Base-by-base conservation (phyloP, 495 filamentous ascomycete species). In the Hypoxylon lienhwacheense region DNA sequence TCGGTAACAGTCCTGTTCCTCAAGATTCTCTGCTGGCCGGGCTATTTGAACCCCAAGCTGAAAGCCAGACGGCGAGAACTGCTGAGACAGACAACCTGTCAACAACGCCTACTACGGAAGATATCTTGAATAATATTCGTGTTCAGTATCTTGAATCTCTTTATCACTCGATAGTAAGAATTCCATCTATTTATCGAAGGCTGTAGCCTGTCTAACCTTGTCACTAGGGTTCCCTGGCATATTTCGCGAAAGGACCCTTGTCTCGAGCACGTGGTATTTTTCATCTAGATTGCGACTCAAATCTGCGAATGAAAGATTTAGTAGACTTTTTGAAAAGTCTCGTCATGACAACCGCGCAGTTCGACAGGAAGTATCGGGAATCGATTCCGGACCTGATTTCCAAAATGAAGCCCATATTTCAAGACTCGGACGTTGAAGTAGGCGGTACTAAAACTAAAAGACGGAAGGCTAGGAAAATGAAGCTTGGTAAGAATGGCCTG, bases 171-270 rank as follows among this genome's bases (percentile, higher is more conserved):
- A 93, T 88, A 77, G 87, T 88, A 64, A 41, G 72, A 46, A 26
- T 14, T n/a, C 7, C 4, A 37, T 21, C 36, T 15, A 36, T 8
- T 20, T 45, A 3, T 33, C 12, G 22, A 31, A 7, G 15, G 26
- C 41, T 35, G 16, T n/a, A n/a, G n/a, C 0, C 21, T 22, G 10
- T 33, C 65, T 74, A 48, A 74, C 62, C 47, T 28, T 34, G 20
- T 25, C n/a, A 8, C 12, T 31, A 91, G 84, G 87, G 90, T 16
- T 93, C 93, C 8, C 72, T 97, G 61, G 95, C 92, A 56, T 98
- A 96, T 67, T 98, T 97, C 75, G 88, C 92, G 14, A 98, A 98
- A 75, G 93, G 93, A 1, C 90, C 93, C 3, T 76, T 97, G 15
- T 88, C 95, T n/a, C 81, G 90, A 61, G 90, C 89, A 15, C 81